These are phyloP conservation scores for Populus hybrid DNA, from an alignment of 441 rosid genomes.

Conservation along the genomic window DNA sequence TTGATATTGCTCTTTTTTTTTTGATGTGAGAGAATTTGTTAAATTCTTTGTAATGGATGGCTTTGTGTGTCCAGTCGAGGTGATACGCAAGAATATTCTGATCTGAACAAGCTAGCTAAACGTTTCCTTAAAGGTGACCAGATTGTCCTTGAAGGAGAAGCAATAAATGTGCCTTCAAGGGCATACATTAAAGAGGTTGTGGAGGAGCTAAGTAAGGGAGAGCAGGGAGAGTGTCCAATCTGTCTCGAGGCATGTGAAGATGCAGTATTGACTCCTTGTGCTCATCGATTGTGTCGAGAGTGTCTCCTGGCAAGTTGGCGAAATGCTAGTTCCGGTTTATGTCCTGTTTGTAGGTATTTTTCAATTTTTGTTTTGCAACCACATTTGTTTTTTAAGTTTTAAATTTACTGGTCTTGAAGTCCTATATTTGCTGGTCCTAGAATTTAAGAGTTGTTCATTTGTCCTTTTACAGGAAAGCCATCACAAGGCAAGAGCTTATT, in stretches of 20 bases:
- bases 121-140: conserved; percentile 67
- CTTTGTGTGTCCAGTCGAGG: conserved; percentile 69
- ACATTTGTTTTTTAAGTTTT: conserved; percentile 10
- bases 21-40: neutral
- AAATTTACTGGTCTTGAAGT: conserved; percentile 1
- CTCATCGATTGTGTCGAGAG: conserved; percentile 92
- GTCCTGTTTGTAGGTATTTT: conserved; percentile 97
- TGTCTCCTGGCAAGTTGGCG: conserved; percentile 97
- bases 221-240: conserved; percentile 91
- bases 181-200: conserved; percentile 89
- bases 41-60: conserved; percentile 21
- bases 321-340: conserved; percentile 69
- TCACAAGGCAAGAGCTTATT: conserved; percentile 78
- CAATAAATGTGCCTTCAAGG: conserved; percentile 53
- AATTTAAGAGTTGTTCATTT: conserved; percentile 1
- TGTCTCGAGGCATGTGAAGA: conserved; percentile 97
- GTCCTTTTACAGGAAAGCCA: conserved; percentile 49
- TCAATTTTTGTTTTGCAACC: conserved; percentile 12
- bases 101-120: conserved; percentile 81
- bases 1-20: conserved; percentile 8
- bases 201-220: conserved; percentile 90
- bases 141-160: conserved; percentile 44
- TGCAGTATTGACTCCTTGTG: conserved; percentile 96
- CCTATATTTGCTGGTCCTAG: neutral
- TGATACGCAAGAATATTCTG: conserved; percentile 84